Base-by-base conservation (phyloP, 495 filamentous ascomycete genomes). In the Platismatia glauca region DNA sequence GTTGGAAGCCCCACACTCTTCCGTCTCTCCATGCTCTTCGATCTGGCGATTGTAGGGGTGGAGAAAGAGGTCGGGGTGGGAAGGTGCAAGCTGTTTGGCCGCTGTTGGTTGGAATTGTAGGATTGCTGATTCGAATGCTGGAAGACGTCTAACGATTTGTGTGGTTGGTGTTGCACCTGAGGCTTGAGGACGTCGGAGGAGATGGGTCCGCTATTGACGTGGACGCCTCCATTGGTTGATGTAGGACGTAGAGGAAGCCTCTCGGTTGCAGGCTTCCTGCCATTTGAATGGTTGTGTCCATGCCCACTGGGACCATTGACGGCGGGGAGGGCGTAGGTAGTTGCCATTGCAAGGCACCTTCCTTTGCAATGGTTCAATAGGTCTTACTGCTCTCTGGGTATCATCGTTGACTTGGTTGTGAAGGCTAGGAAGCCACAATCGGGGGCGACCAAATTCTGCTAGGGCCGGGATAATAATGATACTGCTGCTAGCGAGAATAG, bases 1-100 rank as follows among this genome's bases (percentile, higher is more conserved):
- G 66, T 66, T 24, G 68, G 68, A 12, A 70, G 61, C 22, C 68
- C 68, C 52, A 65, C 63, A 24, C 68, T 70, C 38, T 64, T 70
- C 52, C 68, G 58, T 46, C 68, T 57, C 24, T 65, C 66, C 60
- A 64, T 68, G 41, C 66, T 66, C 60, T 70, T 68, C 35, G 66
- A 60, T 53, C 68, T 65, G 9, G 29, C 35, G n/a, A 16, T 16
- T 53, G 53, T 61, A 37, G 61, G 56, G 7, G 64, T 66, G 22
- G 65, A 64, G 56, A 68, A 64, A 8, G 67, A 66, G 9, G 60
- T 20, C 13, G 61, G 62, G 7, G 34, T 59, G 13, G 63, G 59
- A 41, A 66, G 61, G 3, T 63, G 53, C 41, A 63, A 57, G 41
- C 31, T 58, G 1, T 31, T 27, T 37, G 57, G 60, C 20, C 44